Evolutionary conservation across 805 yeast genomes (phyloP), one percentile per base, ranked within the genome.

Genomic region (Teunomyces barrocoloradensis): DNA sequence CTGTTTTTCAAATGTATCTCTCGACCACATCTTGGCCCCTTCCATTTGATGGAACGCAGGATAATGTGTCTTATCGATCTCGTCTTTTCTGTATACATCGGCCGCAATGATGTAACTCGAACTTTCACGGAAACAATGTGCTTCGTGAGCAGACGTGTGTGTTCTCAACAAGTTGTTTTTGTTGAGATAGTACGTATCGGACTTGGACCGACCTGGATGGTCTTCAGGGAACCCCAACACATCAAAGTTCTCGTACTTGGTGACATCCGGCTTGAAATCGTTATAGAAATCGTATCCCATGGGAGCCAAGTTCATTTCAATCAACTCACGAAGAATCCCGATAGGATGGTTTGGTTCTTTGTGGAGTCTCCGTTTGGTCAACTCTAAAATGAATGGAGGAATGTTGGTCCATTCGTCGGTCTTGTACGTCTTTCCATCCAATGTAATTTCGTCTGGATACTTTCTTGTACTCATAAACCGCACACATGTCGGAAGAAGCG

Each of bases 31-130:
- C 49, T 94, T 73, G 2, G 96, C 97, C 41, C 98, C 99, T 68
- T 94, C 99, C 89, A 94, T 82, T 66, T 94, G 99, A 60, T 94
- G 97, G 69, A 94, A 94, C 0, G 87, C 97, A 1, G 99, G 98
- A 63, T 94, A 94, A 65, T 94, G 99, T 0, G 98, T 90, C 54
- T 88, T 77, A 66, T 94, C 99, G 47, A 94, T 89, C 59, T 92
- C 96, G 67, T 94, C 99, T 58, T 96, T 79, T 59, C 99, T 78
- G 62, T 91, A 94, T 7, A 94, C 99, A 65, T 94, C 99, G 1
- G 98, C 99, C 10, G 96, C 79, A 41, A 94, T 91, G 53, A 94
- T 77, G 65, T 87, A 94, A 0, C 98, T 98, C 0, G 96, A 90
- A 0, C 92, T 83, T 2, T 67, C 66, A 39, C 75, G 72, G 67